Conservation (phyloP, 495 filamentous ascomycete species). For the Parachaetomium inaequale region DNA sequence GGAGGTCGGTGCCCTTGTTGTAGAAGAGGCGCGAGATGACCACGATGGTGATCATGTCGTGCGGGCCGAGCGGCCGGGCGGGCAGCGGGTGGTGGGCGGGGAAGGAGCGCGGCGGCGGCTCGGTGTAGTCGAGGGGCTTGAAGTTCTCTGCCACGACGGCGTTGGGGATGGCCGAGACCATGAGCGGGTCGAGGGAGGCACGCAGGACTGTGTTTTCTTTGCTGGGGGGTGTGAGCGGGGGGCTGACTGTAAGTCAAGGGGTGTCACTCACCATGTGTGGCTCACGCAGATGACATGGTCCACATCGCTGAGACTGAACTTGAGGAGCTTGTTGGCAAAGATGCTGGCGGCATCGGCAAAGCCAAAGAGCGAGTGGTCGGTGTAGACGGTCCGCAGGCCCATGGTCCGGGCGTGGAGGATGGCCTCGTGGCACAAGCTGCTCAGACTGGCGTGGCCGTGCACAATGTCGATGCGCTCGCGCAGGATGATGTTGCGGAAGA, state of each 20-base stretch:
- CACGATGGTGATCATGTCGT: conserved; percentile 90
- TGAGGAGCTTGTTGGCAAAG: conserved; percentile 91
- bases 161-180: conserved; percentile 97
- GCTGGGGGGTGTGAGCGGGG: conserved; percentile 42
- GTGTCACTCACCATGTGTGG: conserved; percentile 75
- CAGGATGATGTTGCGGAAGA: conserved; percentile 92
- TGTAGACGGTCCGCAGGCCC: conserved; percentile 93
- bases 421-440: conserved; percentile 88
- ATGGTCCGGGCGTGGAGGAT: conserved; percentile 95
- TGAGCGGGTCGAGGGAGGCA: conserved; percentile 89
- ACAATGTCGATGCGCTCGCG: conserved; percentile 95
- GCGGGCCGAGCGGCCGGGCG: conserved; percentile 61
- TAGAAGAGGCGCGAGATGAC: conserved; percentile 97
- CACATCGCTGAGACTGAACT: conserved; percentile 93
- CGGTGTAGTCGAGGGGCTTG: conserved; percentile 56
- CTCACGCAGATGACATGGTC: conserved; percentile 98
- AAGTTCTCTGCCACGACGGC: conserved; percentile 97
- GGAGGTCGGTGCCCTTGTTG: conserved; percentile 95
- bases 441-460: conserved; percentile 90
- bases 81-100: conserved; percentile 24
- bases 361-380: conserved; percentile 95
- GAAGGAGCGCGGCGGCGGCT: conserved; percentile 20
- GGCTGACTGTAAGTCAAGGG: not conserved
- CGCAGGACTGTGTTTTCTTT: conserved; percentile 98
- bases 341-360: conserved; percentile 97